phyloP scores from a whole-genome alignment of 2,329 filamentous ascomycete species.

The Ampelomyces quisqualis region DNA sequence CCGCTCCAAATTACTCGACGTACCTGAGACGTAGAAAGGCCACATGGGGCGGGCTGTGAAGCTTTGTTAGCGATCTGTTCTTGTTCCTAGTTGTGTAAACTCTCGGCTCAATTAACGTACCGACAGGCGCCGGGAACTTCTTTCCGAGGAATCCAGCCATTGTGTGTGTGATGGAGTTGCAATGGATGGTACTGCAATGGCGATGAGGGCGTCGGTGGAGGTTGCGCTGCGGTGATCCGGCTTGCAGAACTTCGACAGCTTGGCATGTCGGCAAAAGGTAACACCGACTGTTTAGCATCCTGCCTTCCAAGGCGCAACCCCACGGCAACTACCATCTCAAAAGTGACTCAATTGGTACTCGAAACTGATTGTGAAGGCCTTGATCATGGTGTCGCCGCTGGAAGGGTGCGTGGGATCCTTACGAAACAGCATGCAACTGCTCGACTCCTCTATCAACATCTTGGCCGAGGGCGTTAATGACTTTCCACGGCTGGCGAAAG shows the following conservation, averaged over 20 bases:
- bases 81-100: constrained; percentile 2
- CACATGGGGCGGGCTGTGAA: constrained; percentile 79
- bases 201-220: constrained; percentile 28
- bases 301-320: constrained; percentile 13
- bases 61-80: constrained; percentile 33
- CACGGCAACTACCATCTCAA: constrained; percentile 12
- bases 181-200: constrained; percentile 34
- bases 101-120: constrained; percentile 41
- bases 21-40: constrained; percentile 95
- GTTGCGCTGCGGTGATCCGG: constrained; percentile 21
- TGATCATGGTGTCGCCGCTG: constrained; percentile 48
- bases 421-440: constrained; percentile 60
- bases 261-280: constrained; percentile 27
- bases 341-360: not conserved
- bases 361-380: not conserved
- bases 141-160: constrained; percentile 52
- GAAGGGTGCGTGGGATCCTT: constrained; percentile 62
- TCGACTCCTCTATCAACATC: constrained; percentile 64
- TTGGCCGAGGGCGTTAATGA: constrained; percentile 64
- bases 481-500: constrained; percentile 62
- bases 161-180: constrained; percentile 34
- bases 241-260: constrained; percentile 31
- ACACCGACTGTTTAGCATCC: constrained; percentile 23
- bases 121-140: constrained; percentile 54
- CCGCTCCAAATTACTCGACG: constrained; percentile 44